These are phyloP conservation scores for Coprinellus aureogranulatus DNA, from an alignment of 768 basidiomycete species.

Conservation along the genomic window DNA sequence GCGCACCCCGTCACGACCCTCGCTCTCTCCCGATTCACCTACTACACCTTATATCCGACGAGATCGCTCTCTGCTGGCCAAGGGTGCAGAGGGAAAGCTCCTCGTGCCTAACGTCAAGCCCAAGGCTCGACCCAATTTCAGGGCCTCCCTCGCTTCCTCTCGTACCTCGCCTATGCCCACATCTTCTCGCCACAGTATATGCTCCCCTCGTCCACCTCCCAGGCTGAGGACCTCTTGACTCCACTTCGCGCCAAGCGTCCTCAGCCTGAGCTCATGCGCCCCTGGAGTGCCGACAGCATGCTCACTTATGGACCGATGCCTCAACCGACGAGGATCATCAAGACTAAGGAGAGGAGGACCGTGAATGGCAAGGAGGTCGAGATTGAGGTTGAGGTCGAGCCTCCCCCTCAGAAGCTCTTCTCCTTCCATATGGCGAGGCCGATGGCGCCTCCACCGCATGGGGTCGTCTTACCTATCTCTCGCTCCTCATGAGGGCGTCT, in stretches of 20 bases:
- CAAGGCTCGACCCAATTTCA: conserved; percentile 36
- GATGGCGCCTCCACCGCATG: too few species aligned
- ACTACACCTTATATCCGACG: background rate
- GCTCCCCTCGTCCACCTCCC: conserved; percentile 30
- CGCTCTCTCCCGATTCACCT: conserved; percentile 35
- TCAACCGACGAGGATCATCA: conserved; percentile 50
- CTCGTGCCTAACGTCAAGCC: conserved; percentile 47
- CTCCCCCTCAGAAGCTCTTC: conserved; percentile 66
- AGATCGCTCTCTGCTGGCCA: conserved; percentile 56
- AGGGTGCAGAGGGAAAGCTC: conserved; percentile 63
- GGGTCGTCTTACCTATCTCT: background rate
- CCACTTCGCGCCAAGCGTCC: conserved; percentile 35
- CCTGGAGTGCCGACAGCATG: conserved; percentile 59
- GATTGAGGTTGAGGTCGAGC: conserved; percentile 48
- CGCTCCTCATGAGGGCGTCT: background rate
- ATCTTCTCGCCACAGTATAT: conserved; percentile 22
- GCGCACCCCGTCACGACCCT: conserved; percentile 20
- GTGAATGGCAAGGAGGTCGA: conserved; percentile 51
- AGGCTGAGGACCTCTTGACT: conserved; percentile 22
- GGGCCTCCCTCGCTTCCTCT: conserved; percentile 34
- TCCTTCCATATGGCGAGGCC: conserved; percentile 47
- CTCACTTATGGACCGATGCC: conserved; percentile 66
- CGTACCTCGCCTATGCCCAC: conserved; percentile 24
- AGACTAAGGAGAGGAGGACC: conserved; percentile 48
- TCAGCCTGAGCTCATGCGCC: conserved; percentile 35